Base-by-base conservation (phyloP, 257 asterid species). In the Voacanga thouarsii region DNA sequence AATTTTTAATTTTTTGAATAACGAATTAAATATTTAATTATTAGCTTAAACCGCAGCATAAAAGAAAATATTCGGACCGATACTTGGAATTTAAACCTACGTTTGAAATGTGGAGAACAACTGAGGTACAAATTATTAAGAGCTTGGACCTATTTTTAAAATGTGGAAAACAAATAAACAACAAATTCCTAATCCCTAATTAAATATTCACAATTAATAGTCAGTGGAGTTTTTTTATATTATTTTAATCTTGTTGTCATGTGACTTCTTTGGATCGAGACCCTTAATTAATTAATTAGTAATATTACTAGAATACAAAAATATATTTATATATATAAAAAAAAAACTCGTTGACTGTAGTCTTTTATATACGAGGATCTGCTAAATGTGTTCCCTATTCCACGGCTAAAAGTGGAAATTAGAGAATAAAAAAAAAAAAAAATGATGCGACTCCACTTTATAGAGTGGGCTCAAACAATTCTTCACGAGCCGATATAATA, bases 341-440 rank as follows among this genome's bases (percentile, higher is more conserved):
- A 57, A 57, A 23, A 57, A 19, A 23, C 1, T 28, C 11, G 26
- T 57, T 57, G 64, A 57, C 30, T 23, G 23, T 23, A 23, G 14
- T 10, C 3, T 59, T 59, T 59, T 2, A 7, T 24, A 60, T 26
- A 4, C 19, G 68, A 28, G 19, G 6, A 63, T 63, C 4, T 67
- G 28, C 51, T 51, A 56, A 78, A 80, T 69, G 18, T 60, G 9
- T 59, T 80, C 78, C 82, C 33, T 50, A 77, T 75, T 84, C 71
- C 70, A 74, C 39, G 77, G 75, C 69, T 37, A 44, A 71, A 79
- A 63, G 80, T 71, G 14, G 8, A 69, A 11, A 44, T 64, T 37
- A 37, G 4, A 16, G 70, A 33, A 64, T 64, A 0, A 63, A 26
- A 63, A 12, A 3, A 47, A 0, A 63, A 26, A 63, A 12, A 3